Evolutionary conservation across 1,284 basidiomycete genomes (phyloP).

Genomic region (Ceratobasidium sp.): DNA sequence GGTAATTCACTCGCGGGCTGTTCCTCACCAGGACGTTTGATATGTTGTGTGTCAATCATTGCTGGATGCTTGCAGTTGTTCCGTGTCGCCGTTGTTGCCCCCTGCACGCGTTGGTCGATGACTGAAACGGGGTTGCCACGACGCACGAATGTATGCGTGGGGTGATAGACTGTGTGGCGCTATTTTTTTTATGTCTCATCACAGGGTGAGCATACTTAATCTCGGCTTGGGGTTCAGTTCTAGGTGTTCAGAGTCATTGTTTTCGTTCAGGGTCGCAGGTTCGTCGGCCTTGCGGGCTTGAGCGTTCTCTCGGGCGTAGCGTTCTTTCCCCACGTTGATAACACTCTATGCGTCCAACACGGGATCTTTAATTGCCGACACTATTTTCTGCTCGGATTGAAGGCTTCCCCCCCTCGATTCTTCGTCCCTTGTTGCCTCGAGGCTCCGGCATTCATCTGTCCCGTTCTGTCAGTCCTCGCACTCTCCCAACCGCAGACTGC

Average conservation of each 20-base stretch:
- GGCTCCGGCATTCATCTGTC: neutral
- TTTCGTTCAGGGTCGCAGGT: neutral
- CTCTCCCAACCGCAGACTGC: neutral
- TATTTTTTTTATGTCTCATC: neutral
- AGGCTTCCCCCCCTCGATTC: neutral
- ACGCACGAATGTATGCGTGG: neutral
- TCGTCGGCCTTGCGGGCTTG: neutral
- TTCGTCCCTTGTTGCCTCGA: neutral
- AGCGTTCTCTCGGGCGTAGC: neutral
- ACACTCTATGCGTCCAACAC: neutral
- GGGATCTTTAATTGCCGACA: slow-evolving; percentile 2
- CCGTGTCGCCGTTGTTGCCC: neutral
- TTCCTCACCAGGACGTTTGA: neutral
- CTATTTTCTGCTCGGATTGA: neutral
- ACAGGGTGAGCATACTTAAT: neutral
- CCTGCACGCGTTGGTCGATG: neutral
- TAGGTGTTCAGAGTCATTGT: neutral
- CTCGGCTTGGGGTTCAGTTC: neutral
- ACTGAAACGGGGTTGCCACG: neutral
- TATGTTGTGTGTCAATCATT: neutral
- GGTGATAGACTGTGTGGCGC: neutral
- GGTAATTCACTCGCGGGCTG: no score
- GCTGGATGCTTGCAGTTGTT: neutral
- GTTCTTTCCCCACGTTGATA: neutral
- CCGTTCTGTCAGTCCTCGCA: neutral